phyloP scores from a whole-genome alignment of 2,329 filamentous ascomycete species.

The Stagonosporopsis rhizophila region DNA sequence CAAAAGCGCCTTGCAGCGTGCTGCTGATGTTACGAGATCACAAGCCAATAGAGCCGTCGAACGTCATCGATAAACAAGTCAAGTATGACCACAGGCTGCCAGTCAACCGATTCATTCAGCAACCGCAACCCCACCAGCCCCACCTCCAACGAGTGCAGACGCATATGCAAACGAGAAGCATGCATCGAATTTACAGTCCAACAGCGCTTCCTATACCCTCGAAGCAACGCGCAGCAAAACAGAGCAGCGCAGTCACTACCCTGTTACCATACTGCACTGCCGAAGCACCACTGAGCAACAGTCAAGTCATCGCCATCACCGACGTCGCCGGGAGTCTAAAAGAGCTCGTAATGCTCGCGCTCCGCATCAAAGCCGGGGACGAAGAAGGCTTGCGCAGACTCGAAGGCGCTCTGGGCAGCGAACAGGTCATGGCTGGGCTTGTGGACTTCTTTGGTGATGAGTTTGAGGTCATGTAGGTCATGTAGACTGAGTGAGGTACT shows the following conservation, averaged over 20 bases:
- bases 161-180: no score
- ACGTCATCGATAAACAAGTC: neutral
- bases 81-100: neutral
- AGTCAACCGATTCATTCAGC: neutral
- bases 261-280: slow-evolving; percentile 44
- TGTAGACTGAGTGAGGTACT: neutral
- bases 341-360: slow-evolving; percentile 41
- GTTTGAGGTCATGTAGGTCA: slow-evolving; percentile 37
- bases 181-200: neutral
- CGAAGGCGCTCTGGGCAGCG: slow-evolving; percentile 31
- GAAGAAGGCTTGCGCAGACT: slow-evolving; percentile 20
- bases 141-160: neutral
- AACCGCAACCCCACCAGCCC: neutral
- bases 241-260: slow-evolving; percentile 23
- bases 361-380: slow-evolving; percentile 30
- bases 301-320: slow-evolving; percentile 40
- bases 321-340: slow-evolving; percentile 42
- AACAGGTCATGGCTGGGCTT: slow-evolving; percentile 27
- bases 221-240: neutral
- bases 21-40: neutral
- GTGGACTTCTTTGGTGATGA: slow-evolving; percentile 45
- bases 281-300: slow-evolving; percentile 26
- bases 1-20: no score
- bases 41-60: neutral
- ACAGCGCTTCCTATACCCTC: neutral